Base-by-base conservation (phyloP, 129 eudicot genomes). In the Tagetes erecta region DNA sequence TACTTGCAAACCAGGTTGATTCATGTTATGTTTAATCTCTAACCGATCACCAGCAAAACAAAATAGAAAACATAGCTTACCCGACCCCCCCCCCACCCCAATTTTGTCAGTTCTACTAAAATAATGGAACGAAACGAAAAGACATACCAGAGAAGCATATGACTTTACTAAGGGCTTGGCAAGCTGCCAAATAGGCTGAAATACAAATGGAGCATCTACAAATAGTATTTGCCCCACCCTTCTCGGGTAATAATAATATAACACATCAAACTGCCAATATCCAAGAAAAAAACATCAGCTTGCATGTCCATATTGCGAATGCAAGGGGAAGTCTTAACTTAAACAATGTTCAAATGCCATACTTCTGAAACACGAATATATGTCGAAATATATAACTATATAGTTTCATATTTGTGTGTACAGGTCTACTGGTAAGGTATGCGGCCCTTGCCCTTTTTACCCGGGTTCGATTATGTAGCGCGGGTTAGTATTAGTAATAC, bases 131-230 rank as follows among this genome's bases (percentile, higher is more conserved):
- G 1, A 42, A 44, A 8, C 0, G 5, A 33, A 58, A 49, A 36
- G 71, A 13, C 8, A 67, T 86, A 95, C 99, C 96, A 91, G 78
- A 67, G 94, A 83, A 74, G 96, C 99, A 79, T 91, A 87, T 46
- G 87, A 82, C 79, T 86, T 88, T 59, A 91, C 51, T 76, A 95
- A 20, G 66, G 99, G 99, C 84, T 91, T 95, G 68, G 85, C 83
- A 3, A 95, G 81, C 83, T 85, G 90, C 99, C 99, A 95, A 38
- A 95, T 63, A 59, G 97, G 97, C 89, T 85, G 85, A 74, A 95
- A 95, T 50, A 91, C 76, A 74, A 88, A 95, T 3, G 99, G 99
- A 74, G 99, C 97, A 56, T 95, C 99, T 40, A 95, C 97, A 64
- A 95, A 91, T 3, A 95, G 86, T 75, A 88, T 91, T 81, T 88